These are phyloP conservation scores for Zygnema cylindricum DNA, from an alignment of 139 green algal genomes.

Conservation along the genomic window DNA sequence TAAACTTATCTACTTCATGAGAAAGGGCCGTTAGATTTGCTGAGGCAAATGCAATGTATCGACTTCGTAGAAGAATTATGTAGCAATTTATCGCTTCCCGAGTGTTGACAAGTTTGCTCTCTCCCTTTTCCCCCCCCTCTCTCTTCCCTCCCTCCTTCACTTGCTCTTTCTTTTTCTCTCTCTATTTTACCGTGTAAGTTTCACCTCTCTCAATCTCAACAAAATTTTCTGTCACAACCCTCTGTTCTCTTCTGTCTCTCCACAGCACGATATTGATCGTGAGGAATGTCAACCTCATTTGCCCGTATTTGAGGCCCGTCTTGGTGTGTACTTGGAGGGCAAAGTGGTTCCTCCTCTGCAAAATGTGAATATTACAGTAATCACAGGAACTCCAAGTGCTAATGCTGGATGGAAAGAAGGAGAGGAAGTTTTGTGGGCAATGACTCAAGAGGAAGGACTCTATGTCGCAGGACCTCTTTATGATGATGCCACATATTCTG, in stretches of 20 bases:
- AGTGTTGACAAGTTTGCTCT: no score
- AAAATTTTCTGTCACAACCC: no score
- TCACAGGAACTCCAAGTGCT: slow-evolving; percentile 16
- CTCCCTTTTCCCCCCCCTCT: no score
- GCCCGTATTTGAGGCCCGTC: slow-evolving; percentile 29
- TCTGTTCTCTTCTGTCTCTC: not conserved
- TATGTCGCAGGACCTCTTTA: slow-evolving; percentile 51
- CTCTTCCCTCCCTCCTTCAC: not conserved
- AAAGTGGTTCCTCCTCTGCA: slow-evolving; percentile 25
- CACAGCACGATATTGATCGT: not conserved
- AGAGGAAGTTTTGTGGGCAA: slow-evolving; percentile 19
- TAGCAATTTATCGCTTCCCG: no score
- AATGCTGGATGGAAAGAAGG: slow-evolving; percentile 28
- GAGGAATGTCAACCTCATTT: slow-evolving; percentile 14
- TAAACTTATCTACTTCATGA: no score
- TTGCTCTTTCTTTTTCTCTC: slow-evolving; percentile 4
- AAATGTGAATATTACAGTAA: slow-evolving; percentile 47
- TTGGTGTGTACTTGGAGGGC: slow-evolving; percentile 49
- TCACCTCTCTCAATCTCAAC: no score
- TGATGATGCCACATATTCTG: slow-evolving; percentile 52
- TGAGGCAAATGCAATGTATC: no score
- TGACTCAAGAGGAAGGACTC: slow-evolving; percentile 16
- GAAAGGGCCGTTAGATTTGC: no score
- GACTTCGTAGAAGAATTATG: no score
- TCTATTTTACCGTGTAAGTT: not conserved